phyloP scores from a whole-genome alignment of 2,329 filamentous ascomycete species.

The Hymenotorrendiella dingleyae region DNA sequence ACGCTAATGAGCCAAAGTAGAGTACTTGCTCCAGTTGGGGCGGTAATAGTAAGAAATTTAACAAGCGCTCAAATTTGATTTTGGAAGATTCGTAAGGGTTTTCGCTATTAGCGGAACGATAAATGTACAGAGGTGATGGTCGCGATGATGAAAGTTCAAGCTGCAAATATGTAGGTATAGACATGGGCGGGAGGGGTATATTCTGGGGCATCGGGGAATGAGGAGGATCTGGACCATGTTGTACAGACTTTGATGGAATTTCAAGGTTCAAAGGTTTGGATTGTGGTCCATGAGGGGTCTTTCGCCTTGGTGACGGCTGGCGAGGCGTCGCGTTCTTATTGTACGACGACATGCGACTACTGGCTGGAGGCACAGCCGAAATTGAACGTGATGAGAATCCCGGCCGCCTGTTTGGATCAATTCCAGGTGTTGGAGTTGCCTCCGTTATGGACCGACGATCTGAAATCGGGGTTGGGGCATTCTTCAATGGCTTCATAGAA shows the following conservation, averaged over 20 bases:
- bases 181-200: conserved; percentile 61
- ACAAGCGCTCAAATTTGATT: conserved; percentile 83
- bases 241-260: conserved; percentile 9
- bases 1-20: conserved; percentile 82
- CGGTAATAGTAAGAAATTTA: conserved; percentile 82
- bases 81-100: conserved; percentile 85
- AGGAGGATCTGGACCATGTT: conserved; percentile 10
- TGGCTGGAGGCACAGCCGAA: conserved; percentile 18
- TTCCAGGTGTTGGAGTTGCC: conserved; percentile 4
- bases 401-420: conserved; percentile 15
- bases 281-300: conserved; percentile 17
- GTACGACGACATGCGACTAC: conserved; percentile 19
- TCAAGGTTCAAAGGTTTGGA: conserved; percentile 26
- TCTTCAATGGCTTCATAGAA: conserved; percentile 12
- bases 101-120: conserved; percentile 50
- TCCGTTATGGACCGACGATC: conserved; percentile 17
- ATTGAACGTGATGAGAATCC: conserved; percentile 24
- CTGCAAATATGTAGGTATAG: conserved; percentile 58
- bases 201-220: conserved; percentile 40
- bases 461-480: conserved; percentile 5
- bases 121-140: conserved; percentile 60
- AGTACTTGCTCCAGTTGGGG: conserved; percentile 77
- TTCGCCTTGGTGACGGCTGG: conserved; percentile 25
- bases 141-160: conserved; percentile 57
- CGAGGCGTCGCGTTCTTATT: conserved; percentile 16